A percentile compares a stretch with the other conserved stretches of the same genome.
phyloP scores from a whole-genome alignment of 495 filamentous ascomycete species.

The Echria macrotheca region DNA sequence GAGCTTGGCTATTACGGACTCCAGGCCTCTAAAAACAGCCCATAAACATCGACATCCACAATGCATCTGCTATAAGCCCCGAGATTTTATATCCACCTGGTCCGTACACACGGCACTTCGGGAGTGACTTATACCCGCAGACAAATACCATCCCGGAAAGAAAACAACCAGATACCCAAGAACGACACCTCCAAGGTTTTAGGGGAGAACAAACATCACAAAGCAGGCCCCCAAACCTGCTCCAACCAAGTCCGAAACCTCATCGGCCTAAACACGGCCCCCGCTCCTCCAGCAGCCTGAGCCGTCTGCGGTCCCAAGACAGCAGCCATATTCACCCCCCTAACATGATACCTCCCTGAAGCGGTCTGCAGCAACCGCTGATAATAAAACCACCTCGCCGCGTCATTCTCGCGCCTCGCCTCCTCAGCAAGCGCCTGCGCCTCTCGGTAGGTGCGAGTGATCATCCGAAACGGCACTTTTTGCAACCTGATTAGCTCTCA shows the following conservation, averaged over 20 bases:
- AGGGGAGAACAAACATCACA: no score
- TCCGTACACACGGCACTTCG: no score
- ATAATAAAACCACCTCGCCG: conserved; percentile 32
- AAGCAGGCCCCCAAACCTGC: conserved; percentile 37
- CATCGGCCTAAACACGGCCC: conserved; percentile 42
- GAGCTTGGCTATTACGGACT: no score
- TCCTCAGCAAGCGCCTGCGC: conserved; percentile 38
- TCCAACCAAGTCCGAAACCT: conserved; percentile 46
- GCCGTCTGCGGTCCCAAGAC: conserved; percentile 36
- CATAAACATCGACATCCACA: no score
- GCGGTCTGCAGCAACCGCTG: conserved; percentile 47
- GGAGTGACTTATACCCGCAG: no score
- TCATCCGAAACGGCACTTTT: conserved; percentile 40
- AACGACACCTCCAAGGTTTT: no score
- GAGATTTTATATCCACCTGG: no score
- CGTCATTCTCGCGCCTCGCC: conserved; percentile 32
- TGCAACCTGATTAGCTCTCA: conserved; percentile 12
- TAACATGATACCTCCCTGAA: conserved; percentile 45
- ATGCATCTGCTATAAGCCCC: no score
- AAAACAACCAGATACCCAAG: no score
- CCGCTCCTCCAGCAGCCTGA: no score
- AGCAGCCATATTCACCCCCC: conserved; percentile 36
- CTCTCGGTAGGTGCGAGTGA: conserved; percentile 35
- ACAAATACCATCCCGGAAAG: no score
- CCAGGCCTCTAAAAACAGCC: no score